phyloP scores from a whole-genome alignment of 495 filamentous ascomycete species.

The Penicillium subrubescens region DNA sequence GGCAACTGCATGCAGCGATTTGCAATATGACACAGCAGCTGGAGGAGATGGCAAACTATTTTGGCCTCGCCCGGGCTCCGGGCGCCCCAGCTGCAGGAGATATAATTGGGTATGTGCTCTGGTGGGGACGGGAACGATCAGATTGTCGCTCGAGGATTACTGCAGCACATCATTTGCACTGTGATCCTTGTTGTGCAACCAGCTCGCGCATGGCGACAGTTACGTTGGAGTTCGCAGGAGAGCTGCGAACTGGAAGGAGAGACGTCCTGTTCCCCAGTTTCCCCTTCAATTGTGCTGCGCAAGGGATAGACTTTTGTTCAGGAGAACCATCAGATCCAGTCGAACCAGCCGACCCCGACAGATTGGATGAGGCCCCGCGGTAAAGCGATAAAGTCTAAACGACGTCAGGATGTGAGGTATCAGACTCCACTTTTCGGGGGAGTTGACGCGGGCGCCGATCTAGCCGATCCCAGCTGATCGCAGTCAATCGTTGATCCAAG shows the following conservation, averaged over 20 bases:
- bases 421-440: slow-evolving; percentile 6
- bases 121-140: not conserved
- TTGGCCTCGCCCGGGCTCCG: slow-evolving; percentile 3
- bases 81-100: not conserved
- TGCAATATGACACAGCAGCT: slow-evolving; percentile 33
- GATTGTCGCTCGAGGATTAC: not conserved
- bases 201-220: slow-evolving; percentile 17
- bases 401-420: slow-evolving; percentile 30
- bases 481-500: not conserved
- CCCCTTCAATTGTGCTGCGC: slow-evolving; percentile 7
- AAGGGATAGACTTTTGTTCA: slow-evolving; percentile 10
- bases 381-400: slow-evolving; percentile 12
- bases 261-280: slow-evolving; percentile 3
- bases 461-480: not conserved
- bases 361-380: not conserved
- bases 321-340: not conserved
- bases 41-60: slow-evolving; percentile 23
- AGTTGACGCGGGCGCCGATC: slow-evolving; percentile 21
- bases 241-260: not conserved
- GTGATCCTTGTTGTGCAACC: slow-evolving; percentile 12
- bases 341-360: slow-evolving; percentile 6
- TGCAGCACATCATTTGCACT: slow-evolving; percentile 2
- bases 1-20: not conserved
- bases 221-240: not conserved
- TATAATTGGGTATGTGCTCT: not conserved